These are phyloP conservation scores for Tolypocladium ophioglossoides DNA, from an alignment of 2,329 filamentous ascomycete species.

Conservation along the genomic window DNA sequence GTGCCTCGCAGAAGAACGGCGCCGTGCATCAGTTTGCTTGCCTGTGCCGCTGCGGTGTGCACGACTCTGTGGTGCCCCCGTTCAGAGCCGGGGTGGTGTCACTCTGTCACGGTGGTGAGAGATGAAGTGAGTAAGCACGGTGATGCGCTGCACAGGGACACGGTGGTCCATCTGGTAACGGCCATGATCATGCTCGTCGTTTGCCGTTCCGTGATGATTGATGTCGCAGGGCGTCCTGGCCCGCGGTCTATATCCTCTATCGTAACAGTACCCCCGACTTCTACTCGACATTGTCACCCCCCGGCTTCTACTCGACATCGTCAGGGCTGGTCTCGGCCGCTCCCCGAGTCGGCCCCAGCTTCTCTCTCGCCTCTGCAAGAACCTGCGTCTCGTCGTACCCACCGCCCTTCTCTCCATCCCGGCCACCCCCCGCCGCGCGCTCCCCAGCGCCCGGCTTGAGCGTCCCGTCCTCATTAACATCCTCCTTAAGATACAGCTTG, in stretches of 20 bases:
- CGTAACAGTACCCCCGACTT: no score
- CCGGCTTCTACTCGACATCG: slow-evolving; percentile 29
- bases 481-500: slow-evolving; percentile 60
- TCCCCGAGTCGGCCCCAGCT: slow-evolving; percentile 16
- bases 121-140: no score
- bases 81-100: no score
- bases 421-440: slow-evolving; percentile 8
- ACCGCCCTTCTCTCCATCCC: slow-evolving; percentile 13
- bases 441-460: slow-evolving; percentile 32
- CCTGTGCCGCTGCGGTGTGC: no score
- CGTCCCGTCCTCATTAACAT: slow-evolving; percentile 48
- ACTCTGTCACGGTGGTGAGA: no score
- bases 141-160: no score
- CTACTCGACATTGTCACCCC: no score
- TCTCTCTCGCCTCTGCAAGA: slow-evolving; percentile 27
- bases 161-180: no score
- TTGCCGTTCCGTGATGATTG: neutral
- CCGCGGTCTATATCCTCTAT: neutral
- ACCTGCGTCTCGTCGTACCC: slow-evolving; percentile 22
- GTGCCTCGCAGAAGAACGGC: no score
- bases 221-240: neutral
- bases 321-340: slow-evolving; percentile 21
- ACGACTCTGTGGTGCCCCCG: no score
- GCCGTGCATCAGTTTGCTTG: no score
- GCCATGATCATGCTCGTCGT: no score